Evolutionary conservation across 441 rosid species (phyloP), one percentile per base, ranked within the genome.

Genomic region (Pelargonium cotyledonis): DNA sequence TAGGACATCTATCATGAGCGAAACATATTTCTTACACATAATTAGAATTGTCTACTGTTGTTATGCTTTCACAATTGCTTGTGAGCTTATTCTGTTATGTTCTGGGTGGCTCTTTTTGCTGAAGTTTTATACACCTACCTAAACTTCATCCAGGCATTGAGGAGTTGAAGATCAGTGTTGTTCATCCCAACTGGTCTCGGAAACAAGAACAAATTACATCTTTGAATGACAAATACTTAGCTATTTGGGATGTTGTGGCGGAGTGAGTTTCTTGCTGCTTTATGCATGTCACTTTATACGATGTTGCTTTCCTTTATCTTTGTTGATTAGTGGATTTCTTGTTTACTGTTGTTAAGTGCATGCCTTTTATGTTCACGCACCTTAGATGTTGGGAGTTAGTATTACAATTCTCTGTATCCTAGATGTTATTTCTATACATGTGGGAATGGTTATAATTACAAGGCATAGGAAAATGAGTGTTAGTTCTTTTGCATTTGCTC

Each of bases 121-220:
- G 68, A 66, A 26, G 8, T 65, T 68, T 40, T 75, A 1, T 73
- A 64, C 77, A 46, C 10, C 62, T 49, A 29, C 69, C 11, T 62
- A 69, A 67, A 68, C 60, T 66, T 63, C 71, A 43, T 76, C 75
- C 80, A 91, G 99, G 80, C 57, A 65, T 82, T 72, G 95, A 89
- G 86, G 95, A 88, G 81, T 79, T 94, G 82, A 84, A 85, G 83
- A 80, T 91, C 81, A 83, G 81, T 0, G 84, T 83, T 68, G 68
- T 70, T 75, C 96, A 90, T 67, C 79, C 82, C 51, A 79, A 85
- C 68, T 95, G 99, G 97, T 79, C 82, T 8, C 81, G 80, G 80
- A 87, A 79, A 80, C 84, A 82, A 80, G 86, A 88, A 51, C 75
- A 80, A 61, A 87, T 95, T 47, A 74, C 75, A 64, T 84, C 85